Conservation (phyloP, 2,329 filamentous ascomycete species). For the Fusarium beomiforme region DNA sequence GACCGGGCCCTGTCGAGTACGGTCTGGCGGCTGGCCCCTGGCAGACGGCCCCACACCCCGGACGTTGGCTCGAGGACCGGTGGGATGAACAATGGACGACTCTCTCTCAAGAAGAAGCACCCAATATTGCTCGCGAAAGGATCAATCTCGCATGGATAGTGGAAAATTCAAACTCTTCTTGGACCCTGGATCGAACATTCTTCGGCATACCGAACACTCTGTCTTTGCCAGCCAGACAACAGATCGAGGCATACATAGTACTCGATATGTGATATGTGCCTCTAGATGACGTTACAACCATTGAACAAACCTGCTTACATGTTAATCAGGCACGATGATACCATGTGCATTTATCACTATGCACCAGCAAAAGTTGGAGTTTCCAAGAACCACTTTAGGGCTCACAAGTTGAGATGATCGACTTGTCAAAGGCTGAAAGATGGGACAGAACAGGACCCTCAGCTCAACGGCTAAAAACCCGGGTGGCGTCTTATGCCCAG, state of each 20-base stretch:
- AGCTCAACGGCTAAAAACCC: constrained; percentile 9
- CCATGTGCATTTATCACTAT: neutral
- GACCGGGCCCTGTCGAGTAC: constrained; percentile 21
- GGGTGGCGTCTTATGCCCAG: constrained; percentile 28
- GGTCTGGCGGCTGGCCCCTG: constrained; percentile 32
- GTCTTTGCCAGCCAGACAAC: constrained; percentile 14
- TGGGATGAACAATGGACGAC: constrained; percentile 1
- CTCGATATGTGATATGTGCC: neutral
- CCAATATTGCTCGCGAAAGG: constrained; percentile 13
- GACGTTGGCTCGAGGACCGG: constrained; percentile 35
- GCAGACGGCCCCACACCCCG: constrained; percentile 42
- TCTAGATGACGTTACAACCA: constrained; percentile 2
- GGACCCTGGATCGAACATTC: constrained; percentile 15
- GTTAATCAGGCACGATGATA: constrained; percentile 16
- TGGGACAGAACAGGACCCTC: constrained; percentile 6
- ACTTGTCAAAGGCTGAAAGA: constrained; percentile 19
- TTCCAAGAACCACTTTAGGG: constrained; percentile 15
- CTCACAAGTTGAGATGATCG: constrained; percentile 10
- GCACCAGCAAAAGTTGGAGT: neutral
- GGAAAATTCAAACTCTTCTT: constrained; percentile 13
- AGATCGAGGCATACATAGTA: neutral
- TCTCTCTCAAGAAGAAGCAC: constrained; percentile 27
- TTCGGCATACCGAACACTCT: neutral
- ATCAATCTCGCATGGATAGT: constrained; percentile 20
- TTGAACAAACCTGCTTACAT: constrained; percentile 12